Evolutionary conservation across 352 stramenopile genomes (phyloP).

Genomic region (Pythium rhizo-oryzae): DNA sequence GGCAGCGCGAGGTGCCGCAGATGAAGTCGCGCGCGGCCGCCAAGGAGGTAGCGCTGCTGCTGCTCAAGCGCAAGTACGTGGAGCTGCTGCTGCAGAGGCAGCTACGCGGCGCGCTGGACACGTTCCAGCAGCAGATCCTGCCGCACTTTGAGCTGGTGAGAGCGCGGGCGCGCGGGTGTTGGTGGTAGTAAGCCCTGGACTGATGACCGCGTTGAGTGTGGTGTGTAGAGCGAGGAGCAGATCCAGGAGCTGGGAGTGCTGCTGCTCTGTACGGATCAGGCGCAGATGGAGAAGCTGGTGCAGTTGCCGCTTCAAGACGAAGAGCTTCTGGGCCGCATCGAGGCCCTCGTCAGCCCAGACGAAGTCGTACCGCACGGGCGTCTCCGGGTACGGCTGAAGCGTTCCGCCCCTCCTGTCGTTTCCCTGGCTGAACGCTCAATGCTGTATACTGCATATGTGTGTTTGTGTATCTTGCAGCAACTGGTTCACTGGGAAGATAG

Average conservation of each 20-base stretch:
- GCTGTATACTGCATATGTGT: neutral
- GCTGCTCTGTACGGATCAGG: constrained; percentile 53
- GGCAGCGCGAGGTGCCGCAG: constrained; percentile 4
- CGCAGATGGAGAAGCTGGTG: constrained; percentile 40
- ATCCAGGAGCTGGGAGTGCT: constrained; percentile 55
- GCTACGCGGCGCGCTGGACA: constrained; percentile 43
- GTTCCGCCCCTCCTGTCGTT: neutral
- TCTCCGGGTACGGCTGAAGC: constrained; percentile 39
- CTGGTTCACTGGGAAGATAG: constrained; percentile 46
- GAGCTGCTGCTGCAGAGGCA: constrained; percentile 48
- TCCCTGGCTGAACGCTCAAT: neutral
- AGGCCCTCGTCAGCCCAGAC: constrained; percentile 60
- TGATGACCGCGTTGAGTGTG: neutral
- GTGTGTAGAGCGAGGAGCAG: constrained; percentile 43
- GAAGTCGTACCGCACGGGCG: constrained; percentile 68
- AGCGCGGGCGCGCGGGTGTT: neutral
- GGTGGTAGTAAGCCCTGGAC: neutral
- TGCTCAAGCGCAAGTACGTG: constrained; percentile 75
- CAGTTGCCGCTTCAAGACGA: constrained; percentile 47
- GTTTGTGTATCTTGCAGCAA: constrained; percentile 28
- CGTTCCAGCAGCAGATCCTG: constrained; percentile 74
- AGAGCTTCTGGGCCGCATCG: constrained; percentile 49
- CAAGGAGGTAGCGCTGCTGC: constrained; percentile 47
- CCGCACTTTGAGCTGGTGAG: constrained; percentile 41
- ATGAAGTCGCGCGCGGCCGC: constrained; percentile 53